Evolutionary conservation across 495 filamentous ascomycete genomes (phyloP), one percentile per base, ranked within the genome.

Genomic region (Podospora anserina): DNA sequence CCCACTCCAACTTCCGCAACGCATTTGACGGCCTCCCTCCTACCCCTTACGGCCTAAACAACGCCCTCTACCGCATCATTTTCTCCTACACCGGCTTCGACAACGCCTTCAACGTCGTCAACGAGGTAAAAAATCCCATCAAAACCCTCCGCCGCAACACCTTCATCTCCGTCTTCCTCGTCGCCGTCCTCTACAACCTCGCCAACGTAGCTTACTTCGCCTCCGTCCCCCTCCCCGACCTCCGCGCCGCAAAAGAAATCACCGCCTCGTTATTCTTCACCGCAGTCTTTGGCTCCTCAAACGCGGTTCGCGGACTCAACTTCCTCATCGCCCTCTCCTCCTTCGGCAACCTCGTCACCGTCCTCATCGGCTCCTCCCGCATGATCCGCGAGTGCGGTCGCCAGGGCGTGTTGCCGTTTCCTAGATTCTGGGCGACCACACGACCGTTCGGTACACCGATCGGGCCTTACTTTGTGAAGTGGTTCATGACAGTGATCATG

Each of bases 91-190:
- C 80, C 0, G 88, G 89, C 0, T 91, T 86, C 62, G 71, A 78
- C 53, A 90, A 90, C 70, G 86, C 88, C 0, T 89, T 90, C 71
- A 86, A 86, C 64, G 78, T 91, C 19, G 86, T 89, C 56, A 89
- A 89, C 67, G 89, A 91, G 75, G 83, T 90, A 66, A 87, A 84
- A 85, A 87, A 87, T 65, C 87, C 87, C 1, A 76, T 88, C 64
- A 88, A 87, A 76, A 84, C 82, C 3, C 77, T 89, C 34, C 78
- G 79, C 2, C 83, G 78, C 73, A 85, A 84, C 71, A 84, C 68
- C 0, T 74, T 75, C 30, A 5, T 70, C 5, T 53, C 88, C 0
- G 75, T 91, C 0, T 11, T 81, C 0, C 66, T 85, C 7, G 84
- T 86, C 0, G 75, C 85, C 2, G 67, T 82, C 13, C 77, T 91